phyloP scores from a whole-genome alignment of 805 yeast genomes.

The Candida incommunis region DNA sequence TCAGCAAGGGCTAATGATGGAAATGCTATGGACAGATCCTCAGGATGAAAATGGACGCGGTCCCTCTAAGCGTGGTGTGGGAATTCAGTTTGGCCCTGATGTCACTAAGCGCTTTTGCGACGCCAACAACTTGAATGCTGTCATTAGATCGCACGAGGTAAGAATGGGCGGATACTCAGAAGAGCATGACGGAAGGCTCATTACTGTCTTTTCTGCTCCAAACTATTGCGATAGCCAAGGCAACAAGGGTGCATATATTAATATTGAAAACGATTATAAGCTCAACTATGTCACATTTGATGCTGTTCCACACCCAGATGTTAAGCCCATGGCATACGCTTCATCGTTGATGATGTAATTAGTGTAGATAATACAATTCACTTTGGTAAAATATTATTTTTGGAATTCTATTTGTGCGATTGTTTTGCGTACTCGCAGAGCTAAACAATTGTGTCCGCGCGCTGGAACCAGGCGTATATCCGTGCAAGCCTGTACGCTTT shows the following conservation, averaged over 20 bases:
- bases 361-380: too few species aligned
- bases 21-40: constrained; percentile 94
- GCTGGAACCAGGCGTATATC: too few species aligned
- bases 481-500: too few species aligned
- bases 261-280: constrained; percentile 38
- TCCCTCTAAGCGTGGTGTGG: constrained; percentile 88
- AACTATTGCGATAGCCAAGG: constrained; percentile 91
- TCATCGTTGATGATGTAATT: constrained; percentile 18
- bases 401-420: too few species aligned
- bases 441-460: too few species aligned
- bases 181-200: constrained; percentile 74
- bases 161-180: constrained; percentile 79
- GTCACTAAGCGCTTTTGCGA: constrained; percentile 69
- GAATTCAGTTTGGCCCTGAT: constrained; percentile 95
- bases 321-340: constrained; percentile 91
- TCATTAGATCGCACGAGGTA: constrained; percentile 91
- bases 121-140: constrained; percentile 54
- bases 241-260: constrained; percentile 79
- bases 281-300: constrained; percentile 47
- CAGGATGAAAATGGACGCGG: constrained; percentile 65
- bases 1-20: constrained; percentile 88
- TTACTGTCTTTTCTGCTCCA: constrained; percentile 97
- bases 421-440: too few species aligned
- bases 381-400: too few species aligned
- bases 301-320: constrained; percentile 81